Conservation (phyloP, 2,329 filamentous ascomycete species). For the Clonostachys sp. region DNA sequence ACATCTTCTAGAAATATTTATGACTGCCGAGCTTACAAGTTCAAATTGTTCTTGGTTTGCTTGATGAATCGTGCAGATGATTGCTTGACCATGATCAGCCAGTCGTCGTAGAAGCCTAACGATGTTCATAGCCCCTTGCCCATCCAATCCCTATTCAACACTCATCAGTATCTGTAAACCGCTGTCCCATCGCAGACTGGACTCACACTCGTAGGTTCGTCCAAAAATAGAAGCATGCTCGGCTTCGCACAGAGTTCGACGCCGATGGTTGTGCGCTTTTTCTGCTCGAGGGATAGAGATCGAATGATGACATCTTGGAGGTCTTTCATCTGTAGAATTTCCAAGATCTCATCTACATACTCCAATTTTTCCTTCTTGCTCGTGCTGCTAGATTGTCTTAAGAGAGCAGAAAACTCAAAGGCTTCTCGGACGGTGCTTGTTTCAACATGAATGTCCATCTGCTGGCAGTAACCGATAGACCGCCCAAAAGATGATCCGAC, state of each 20-base stretch:
- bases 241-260: slow-evolving; percentile 47
- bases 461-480: slow-evolving; percentile 64
- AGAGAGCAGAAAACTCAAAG: slow-evolving; percentile 48
- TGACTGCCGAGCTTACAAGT: slow-evolving; percentile 24
- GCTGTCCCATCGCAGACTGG: slow-evolving; percentile 24
- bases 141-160: slow-evolving; percentile 4
- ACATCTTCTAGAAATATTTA: slow-evolving; percentile 19
- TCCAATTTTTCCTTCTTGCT: slow-evolving; percentile 52
- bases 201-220: slow-evolving; percentile 75
- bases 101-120: slow-evolving; percentile 53
- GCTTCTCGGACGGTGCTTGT: slow-evolving; percentile 51
- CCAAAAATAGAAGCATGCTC: slow-evolving; percentile 53
- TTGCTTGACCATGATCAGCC: slow-evolving; percentile 46
- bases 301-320: slow-evolving; percentile 64
- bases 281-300: slow-evolving; percentile 39
- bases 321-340: slow-evolving; percentile 62
- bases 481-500: slow-evolving; percentile 63
- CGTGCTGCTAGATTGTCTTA: slow-evolving; percentile 49
- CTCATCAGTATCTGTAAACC: slow-evolving; percentile 19
- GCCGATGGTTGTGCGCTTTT: slow-evolving; percentile 48
- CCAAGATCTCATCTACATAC: slow-evolving; percentile 61
- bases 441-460: slow-evolving; percentile 54
- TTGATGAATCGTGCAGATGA: slow-evolving; percentile 52
- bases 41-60: slow-evolving; percentile 18
- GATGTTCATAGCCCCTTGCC: slow-evolving; percentile 4